Percentiles rank a stretch among this genome's conserved stretches.
These are phyloP conservation scores for Paxillus rubicundulus DNA, from an alignment of 768 basidiomycete species.

Conservation along the genomic window DNA sequence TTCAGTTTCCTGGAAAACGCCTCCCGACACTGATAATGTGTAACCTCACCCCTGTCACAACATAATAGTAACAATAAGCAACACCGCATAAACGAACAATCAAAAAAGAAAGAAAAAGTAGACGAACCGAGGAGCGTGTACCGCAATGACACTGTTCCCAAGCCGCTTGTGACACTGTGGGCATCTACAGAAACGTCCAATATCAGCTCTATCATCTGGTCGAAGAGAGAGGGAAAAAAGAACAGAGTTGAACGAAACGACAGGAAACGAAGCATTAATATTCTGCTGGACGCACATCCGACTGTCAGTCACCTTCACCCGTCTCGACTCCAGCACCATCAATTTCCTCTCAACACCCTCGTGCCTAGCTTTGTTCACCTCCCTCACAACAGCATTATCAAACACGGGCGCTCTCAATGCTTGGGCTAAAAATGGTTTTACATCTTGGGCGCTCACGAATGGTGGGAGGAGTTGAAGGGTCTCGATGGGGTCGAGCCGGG, in stretches of 20 bases:
- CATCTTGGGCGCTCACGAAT: slow-evolving; percentile 78
- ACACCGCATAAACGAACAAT: background rate
- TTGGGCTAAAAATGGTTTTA: slow-evolving; percentile 75
- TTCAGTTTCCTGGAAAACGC: slow-evolving; percentile 61
- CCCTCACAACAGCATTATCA: slow-evolving; percentile 65
- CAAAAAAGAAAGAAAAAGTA: background rate
- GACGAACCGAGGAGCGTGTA: slow-evolving; percentile 77
- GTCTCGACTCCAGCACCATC: slow-evolving; percentile 72
- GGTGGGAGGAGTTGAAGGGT: slow-evolving; percentile 88
- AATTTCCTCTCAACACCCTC: slow-evolving; percentile 73
- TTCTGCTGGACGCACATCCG: slow-evolving; percentile 67
- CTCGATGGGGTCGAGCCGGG: slow-evolving; percentile 76
- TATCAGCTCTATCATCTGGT: background rate
- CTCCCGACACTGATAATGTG: slow-evolving; percentile 94
- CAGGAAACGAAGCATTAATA: background rate
- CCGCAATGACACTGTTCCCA: slow-evolving; percentile 90
- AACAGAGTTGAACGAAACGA: background rate
- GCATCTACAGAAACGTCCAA: slow-evolving; percentile 52
- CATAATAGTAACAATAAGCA: background rate
- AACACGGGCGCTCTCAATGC: slow-evolving; percentile 64
- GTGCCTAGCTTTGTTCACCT: slow-evolving; percentile 69
- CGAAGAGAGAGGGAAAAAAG: background rate
- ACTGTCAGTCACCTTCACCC: slow-evolving; percentile 88
- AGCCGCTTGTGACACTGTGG: slow-evolving; percentile 95
- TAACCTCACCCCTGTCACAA: slow-evolving; percentile 82